Base-by-base conservation (phyloP, 345 rosid species). In the Lepidium aucheri region DNA sequence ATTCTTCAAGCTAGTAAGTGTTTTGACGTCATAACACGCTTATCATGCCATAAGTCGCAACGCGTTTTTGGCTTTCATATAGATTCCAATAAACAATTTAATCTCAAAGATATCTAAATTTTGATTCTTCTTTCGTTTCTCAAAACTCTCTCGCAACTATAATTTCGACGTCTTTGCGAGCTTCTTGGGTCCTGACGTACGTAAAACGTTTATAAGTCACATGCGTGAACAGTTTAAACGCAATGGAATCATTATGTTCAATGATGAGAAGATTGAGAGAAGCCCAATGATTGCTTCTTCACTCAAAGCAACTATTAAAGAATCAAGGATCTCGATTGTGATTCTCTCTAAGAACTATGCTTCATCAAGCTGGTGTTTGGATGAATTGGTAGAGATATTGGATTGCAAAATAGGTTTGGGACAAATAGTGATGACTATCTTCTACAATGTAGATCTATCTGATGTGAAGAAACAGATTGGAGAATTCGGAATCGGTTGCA, bases 331-430 rank as follows among this genome's bases (percentile, higher is more conserved):
- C 38, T 45, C 69, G 1, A 26, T 71, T 0, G n/a, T 71, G 5
- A 8, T 71, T 1, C 51, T 70, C 28, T 70, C 75, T 0, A 52
- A 44, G 10, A 14, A 44, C 1, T 70, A 61, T 11, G 75, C 69
- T 33, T 61, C 75, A 2, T 70, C 63, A 1, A 61, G 42, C 1
- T 70, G 75, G 68, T 70, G 75, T 16, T 46, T 63, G 51, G 63
- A 63, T 32, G 75, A 71, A 24, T 4, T 71, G 5, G 2, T 44
- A 11, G 43, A 71, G 58, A 71, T 71, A 1, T 5, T 60, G 2
- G 8, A 57, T 3, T 67, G 58, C 56, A 73, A 2, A 20, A 9
- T 9, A 24, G 47, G 10, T 1, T 14, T 11, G 1, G 50, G 40
- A 6, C 46, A 74, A 3, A 46, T 61, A 3, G 77, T 60, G 4